phyloP scores from a whole-genome alignment of 495 filamentous ascomycete species.

The Collariella sp. region DNA sequence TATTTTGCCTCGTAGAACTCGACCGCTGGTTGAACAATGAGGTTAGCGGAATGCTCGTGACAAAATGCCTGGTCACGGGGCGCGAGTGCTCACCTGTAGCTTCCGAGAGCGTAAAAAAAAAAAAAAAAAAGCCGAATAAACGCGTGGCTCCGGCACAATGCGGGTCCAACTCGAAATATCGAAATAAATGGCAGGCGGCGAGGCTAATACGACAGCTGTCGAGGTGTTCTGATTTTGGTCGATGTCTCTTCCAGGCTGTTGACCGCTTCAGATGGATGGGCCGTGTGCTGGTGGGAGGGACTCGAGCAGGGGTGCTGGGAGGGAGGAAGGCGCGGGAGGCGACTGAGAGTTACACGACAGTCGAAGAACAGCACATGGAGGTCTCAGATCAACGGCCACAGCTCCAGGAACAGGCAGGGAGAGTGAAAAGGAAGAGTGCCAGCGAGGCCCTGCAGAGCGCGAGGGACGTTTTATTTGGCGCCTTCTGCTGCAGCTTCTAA shows the following conservation, averaged over 20 bases:
- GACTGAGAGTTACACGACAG: constrained; percentile 15
- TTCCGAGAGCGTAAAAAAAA: too few relatives aligned
- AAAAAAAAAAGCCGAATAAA: too few relatives aligned
- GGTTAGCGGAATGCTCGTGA: too few relatives aligned
- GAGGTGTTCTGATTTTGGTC: background rate
- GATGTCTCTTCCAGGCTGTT: background rate
- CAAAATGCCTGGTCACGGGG: too few relatives aligned
- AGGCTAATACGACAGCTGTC: too few relatives aligned
- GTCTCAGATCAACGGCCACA: constrained; percentile 7
- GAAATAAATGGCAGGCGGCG: background rate
- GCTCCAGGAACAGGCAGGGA: background rate
- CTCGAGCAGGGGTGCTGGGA: constrained; percentile 12
- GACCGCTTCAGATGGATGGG: constrained; percentile 4
- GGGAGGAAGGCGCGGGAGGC: constrained; percentile 1
- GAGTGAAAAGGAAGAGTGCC: background rate
- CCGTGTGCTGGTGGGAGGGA: constrained; percentile 4
- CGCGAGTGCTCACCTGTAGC: too few relatives aligned
- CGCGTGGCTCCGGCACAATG: too few relatives aligned
- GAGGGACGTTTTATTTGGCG: background rate
- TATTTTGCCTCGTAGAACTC: too few relatives aligned
- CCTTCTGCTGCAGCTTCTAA: background rate
- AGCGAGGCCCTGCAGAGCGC: background rate
- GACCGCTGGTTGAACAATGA: too few relatives aligned
- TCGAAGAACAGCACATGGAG: constrained; percentile 13
- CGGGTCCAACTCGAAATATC: too few relatives aligned